phyloP scores from a whole-genome alignment of 108 stramenopile genomes.

The Skeletonema tropicum region DNA sequence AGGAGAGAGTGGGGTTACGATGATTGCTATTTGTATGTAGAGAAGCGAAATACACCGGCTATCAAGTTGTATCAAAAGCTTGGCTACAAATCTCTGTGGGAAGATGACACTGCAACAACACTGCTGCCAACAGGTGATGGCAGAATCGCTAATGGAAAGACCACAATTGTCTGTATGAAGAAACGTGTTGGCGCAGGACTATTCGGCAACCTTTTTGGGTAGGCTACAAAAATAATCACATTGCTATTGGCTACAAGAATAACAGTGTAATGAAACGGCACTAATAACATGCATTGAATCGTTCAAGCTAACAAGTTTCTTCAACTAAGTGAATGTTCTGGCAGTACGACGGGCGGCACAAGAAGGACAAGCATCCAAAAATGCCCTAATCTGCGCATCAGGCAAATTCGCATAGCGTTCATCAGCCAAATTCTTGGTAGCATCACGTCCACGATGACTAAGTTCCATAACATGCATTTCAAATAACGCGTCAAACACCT shows the following conservation, averaged over 20 bases:
- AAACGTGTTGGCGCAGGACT: slow-evolving; percentile 52
- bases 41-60: slow-evolving; percentile 71
- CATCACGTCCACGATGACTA: slow-evolving; percentile 42
- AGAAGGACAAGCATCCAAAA: slow-evolving; percentile 47
- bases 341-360: slow-evolving; percentile 19
- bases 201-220: slow-evolving; percentile 28
- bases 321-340: background rate
- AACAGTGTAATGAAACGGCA: background rate
- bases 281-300: background rate
- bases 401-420: slow-evolving; percentile 53
- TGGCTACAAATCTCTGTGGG: slow-evolving; percentile 73
- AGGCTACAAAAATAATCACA: background rate
- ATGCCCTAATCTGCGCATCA: slow-evolving; percentile 37
- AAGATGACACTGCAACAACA: slow-evolving; percentile 70
- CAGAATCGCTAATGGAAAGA: slow-evolving; percentile 50
- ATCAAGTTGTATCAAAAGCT: slow-evolving; percentile 77
- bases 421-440: slow-evolving; percentile 36
- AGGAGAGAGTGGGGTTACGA: slow-evolving; percentile 72
- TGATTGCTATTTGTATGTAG: slow-evolving; percentile 80
- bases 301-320: background rate
- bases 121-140: slow-evolving; percentile 67
- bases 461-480: slow-evolving; percentile 42
- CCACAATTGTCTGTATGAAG: slow-evolving; percentile 80
- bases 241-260: background rate
- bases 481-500: slow-evolving; percentile 47